Evolutionary conservation across 768 basidiomycete species (phyloP).

Genomic region (Lactarius akahatsu): DNA sequence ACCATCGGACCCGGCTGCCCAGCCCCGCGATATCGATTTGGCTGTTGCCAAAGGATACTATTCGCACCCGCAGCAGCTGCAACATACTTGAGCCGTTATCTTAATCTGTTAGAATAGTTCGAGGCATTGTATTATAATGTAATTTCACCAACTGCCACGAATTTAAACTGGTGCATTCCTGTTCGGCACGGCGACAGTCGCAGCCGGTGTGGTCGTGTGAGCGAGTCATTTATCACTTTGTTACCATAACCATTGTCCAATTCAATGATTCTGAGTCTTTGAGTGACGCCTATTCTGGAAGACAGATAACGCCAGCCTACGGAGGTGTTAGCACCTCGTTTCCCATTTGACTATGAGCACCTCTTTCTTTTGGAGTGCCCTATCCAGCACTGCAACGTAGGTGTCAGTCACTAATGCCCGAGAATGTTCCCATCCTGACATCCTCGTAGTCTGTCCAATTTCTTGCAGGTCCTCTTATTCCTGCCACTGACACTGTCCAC

Average conservation of each 20-base stretch:
- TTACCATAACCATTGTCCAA: neutral
- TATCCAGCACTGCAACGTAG: slow-evolving; percentile 56
- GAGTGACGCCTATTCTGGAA: neutral
- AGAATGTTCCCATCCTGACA: slow-evolving; percentile 19
- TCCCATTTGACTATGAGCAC: slow-evolving; percentile 42
- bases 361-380: slow-evolving; percentile 65
- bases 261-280: neutral
- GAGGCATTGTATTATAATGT: neutral
- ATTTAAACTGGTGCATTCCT: neutral
- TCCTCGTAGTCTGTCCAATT: slow-evolving; percentile 62
- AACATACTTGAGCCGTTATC: neutral
- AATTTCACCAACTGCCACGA: neutral
- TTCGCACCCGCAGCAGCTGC: slow-evolving; percentile 43
- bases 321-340: slow-evolving; percentile 3
- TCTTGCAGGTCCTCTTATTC: slow-evolving; percentile 77
- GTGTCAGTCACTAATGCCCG: slow-evolving; percentile 2
- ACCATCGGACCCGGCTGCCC: slow-evolving; percentile 73
- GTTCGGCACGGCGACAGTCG: neutral
- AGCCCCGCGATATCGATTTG: slow-evolving; percentile 72
- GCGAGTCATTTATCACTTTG: neutral
- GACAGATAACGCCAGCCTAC: neutral
- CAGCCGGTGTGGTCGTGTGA: neutral
- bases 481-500: slow-evolving; percentile 84
- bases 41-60: slow-evolving; percentile 83
- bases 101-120: neutral